phyloP scores from a whole-genome alignment of 176 grass and related monocot species.

The Cocos nucifera region DNA sequence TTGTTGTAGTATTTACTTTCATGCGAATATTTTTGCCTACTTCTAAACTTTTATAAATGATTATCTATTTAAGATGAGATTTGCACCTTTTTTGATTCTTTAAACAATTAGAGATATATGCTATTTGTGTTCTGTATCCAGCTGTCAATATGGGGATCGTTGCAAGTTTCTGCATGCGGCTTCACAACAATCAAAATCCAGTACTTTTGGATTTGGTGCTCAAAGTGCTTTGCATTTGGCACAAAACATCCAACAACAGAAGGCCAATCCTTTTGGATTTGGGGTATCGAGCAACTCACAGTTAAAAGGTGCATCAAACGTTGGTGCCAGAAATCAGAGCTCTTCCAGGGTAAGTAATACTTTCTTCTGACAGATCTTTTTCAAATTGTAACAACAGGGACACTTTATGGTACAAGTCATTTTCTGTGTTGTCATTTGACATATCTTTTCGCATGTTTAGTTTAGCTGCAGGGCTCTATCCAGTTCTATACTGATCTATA shows the following conservation, averaged over 20 bases:
- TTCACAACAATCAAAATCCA: conserved; percentile 53
- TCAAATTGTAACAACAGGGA: too few relatives aligned
- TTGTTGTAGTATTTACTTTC: background rate
- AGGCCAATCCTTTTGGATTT: conserved; percentile 76
- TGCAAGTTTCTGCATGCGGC: conserved; percentile 64
- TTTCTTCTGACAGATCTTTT: too few relatives aligned
- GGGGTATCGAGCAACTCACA: conserved; percentile 44
- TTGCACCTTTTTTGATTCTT: background rate
- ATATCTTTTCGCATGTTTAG: background rate
- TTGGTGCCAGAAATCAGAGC: conserved; percentile 9
- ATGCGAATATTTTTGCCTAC: background rate
- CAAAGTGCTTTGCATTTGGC: conserved; percentile 3
- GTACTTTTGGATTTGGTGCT: conserved; percentile 59
- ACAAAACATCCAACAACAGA: conserved; percentile 34
- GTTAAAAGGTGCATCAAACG: conserved; percentile 26
- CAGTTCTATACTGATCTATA: background rate
- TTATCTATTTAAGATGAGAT: conserved; percentile 2
- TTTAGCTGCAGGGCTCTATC: background rate
- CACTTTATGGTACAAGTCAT: too few relatives aligned
- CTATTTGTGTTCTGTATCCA: conserved; percentile 12
- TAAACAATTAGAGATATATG: too few relatives aligned
- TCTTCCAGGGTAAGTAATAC: conserved; percentile 15
- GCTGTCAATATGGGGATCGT: conserved; percentile 70
- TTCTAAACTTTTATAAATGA: background rate
- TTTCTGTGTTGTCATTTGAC: too few relatives aligned